Conservation (phyloP, 495 filamentous ascomycete species). For the Aspergillus affinis region DNA sequence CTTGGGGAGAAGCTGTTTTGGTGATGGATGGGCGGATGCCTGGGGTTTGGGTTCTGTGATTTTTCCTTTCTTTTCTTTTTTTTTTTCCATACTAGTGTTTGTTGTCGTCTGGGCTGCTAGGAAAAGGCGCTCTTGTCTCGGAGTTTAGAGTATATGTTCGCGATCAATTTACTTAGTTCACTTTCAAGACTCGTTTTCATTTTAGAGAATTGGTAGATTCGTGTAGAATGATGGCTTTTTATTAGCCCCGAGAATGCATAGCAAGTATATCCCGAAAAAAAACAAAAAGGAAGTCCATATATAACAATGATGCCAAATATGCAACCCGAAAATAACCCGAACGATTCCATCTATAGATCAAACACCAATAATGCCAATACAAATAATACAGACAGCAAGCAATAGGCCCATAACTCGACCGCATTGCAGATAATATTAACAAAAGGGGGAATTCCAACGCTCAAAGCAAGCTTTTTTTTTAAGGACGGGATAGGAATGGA, state of each 20-base stretch:
- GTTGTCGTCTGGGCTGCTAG: slow-evolving; percentile 8
- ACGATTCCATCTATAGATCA: no score
- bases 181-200: not conserved
- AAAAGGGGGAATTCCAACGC: no score
- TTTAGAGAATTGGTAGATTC: not conserved
- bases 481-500: not conserved
- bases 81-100: slow-evolving; percentile 1
- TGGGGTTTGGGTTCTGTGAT: slow-evolving; percentile 12
- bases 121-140: slow-evolving; percentile 28
- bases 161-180: slow-evolving; percentile 9
- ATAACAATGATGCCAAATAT: not conserved
- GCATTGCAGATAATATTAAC: no score
- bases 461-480: no score
- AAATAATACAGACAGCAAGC: no score
- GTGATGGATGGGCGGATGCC: slow-evolving; percentile 10
- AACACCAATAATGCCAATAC: no score
- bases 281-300: not conserved
- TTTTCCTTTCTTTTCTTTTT: slow-evolving; percentile 19
- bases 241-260: not conserved
- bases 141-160: slow-evolving; percentile 19
- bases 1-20: not conserved
- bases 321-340: not conserved
- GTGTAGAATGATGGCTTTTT: not conserved
- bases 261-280: not conserved
- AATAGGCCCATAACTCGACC: no score